Percentiles rank a stretch among this genome's conserved stretches.
Conservation (phyloP, 148 eudicot genomes). For the Limonium bicolor region DNA sequence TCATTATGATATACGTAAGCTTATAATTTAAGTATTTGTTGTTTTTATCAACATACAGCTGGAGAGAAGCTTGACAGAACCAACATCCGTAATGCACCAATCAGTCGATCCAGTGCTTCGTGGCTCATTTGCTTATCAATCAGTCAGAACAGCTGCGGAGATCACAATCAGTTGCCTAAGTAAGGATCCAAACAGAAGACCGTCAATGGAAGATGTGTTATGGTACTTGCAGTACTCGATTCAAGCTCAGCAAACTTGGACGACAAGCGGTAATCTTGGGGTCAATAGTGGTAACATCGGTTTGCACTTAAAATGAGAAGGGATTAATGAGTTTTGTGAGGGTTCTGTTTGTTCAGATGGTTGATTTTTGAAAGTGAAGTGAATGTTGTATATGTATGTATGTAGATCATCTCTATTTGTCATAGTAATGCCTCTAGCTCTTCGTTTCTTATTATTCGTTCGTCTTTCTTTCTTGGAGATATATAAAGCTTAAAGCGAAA, state of each 20-base stretch:
- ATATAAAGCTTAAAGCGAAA: too few relatives aligned
- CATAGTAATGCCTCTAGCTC: too few relatives aligned
- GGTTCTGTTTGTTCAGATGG: too few relatives aligned
- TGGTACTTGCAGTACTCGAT: conserved; percentile 92
- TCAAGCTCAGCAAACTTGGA: conserved; percentile 93
- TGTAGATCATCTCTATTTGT: too few relatives aligned
- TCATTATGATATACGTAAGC: too few relatives aligned
- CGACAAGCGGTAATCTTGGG: conserved; percentile 79
- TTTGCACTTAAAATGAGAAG: too few relatives aligned
- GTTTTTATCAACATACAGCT: conserved; percentile 32
- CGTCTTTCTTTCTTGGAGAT: too few relatives aligned
- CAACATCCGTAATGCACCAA: conserved; percentile 43
- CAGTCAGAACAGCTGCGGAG: conserved; percentile 52
- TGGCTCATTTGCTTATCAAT: conserved; percentile 75
- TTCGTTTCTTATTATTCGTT: too few relatives aligned
- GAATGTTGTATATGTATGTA: too few relatives aligned
- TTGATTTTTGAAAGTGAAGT: too few relatives aligned
- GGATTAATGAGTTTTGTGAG: too few relatives aligned
- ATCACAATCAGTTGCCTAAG: conserved; percentile 52
- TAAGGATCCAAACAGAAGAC: conserved; percentile 47
- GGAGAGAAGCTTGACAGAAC: conserved; percentile 55
- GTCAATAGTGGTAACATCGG: conserved; percentile 29
- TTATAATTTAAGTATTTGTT: not conserved
- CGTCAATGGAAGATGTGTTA: conserved; percentile 76
- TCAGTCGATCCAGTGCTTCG: conserved; percentile 43